Evolutionary conservation across 2,329 filamentous ascomycete genomes (phyloP).

Genomic region (Dactylonectria estremocensis): DNA sequence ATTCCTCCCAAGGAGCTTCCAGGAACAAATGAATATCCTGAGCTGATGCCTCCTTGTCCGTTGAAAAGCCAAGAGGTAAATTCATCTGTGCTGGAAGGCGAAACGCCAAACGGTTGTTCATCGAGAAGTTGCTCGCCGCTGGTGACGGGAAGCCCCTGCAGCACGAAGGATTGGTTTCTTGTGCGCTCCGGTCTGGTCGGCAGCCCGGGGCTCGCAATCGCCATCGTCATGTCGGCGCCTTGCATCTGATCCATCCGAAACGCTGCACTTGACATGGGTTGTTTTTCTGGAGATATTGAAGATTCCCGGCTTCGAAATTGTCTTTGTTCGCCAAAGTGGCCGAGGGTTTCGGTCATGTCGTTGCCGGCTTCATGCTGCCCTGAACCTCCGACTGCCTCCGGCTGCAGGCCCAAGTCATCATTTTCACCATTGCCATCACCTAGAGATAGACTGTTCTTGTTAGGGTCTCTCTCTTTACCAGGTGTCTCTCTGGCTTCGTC

Average conservation of each 20-base stretch:
- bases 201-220: conserved; percentile 42
- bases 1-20: conserved; percentile 40
- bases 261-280: conserved; percentile 30
- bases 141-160: conserved; percentile 39
- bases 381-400: conserved; percentile 20
- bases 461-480: conserved; percentile 32
- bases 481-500: conserved; percentile 44
- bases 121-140: conserved; percentile 43
- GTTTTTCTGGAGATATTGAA: conserved; percentile 42
- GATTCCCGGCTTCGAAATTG: conserved; percentile 44
- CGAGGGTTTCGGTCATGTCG: conserved; percentile 29
- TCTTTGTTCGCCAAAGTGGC: conserved; percentile 40
- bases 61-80: conserved; percentile 49
- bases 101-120: conserved; percentile 47
- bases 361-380: conserved; percentile 34
- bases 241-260: conserved; percentile 43
- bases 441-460: conserved; percentile 28
- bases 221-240: conserved; percentile 40
- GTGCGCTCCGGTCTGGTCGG: conserved; percentile 37
- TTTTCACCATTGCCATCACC: conserved; percentile 27
- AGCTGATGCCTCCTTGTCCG: conserved; percentile 41
- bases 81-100: conserved; percentile 48
- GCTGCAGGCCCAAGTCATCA: conserved; percentile 18
- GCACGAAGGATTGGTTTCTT: conserved; percentile 41
- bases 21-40: conserved; percentile 44